Evolutionary conservation across 768 basidiomycete species (phyloP), one percentile per base, ranked within the genome.

Genomic region (Tulasnella sp.): DNA sequence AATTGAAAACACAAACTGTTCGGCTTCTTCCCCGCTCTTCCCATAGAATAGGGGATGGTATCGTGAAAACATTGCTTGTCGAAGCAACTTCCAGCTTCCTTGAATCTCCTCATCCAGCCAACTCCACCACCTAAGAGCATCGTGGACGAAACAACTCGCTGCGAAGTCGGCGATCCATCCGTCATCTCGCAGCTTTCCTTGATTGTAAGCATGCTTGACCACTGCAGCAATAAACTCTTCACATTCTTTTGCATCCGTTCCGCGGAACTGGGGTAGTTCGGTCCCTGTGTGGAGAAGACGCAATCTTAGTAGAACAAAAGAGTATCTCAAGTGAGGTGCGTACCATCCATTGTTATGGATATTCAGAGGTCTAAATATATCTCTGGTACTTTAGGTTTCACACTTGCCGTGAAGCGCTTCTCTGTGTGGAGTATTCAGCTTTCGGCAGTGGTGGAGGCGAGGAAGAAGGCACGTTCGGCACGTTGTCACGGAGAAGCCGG

Each of bases 121-220:
- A 12, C 58, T 64, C 58, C 58, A 64, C 58, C 58, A 64, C 15
- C 25, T n/a, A 34, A 64, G 31, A 0, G 58, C 58, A 25, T 34
- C 31, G 25, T 64, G 58, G 31, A 29, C 25, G 25, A 64, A 2
- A 34, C 58, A 34, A 34, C 25, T 25, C 25, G 58, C 58, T 11
- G 25, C 58, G 4, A 34, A 25, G 29, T 64, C 58, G 29, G 58
- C 58, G 8, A 64, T 64, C 58, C 58, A 64, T 12, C 31, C 58
- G 29, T 64, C 58, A 5, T 64, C 58, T 34, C 58, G 29, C 58
- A 64, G 58, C 29, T 64, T 64, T 11, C 58, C 58, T 64, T 64
- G 58, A 9, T 80, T 8, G 78, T 76, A 25, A 8, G 58, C 58
- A 14, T 64, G 31, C 58, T 34, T 25, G 11, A 64, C 14, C 22